Base-by-base conservation (phyloP, 495 filamentous ascomycete genomes). In the Thermothielavioides terrestris region DNA sequence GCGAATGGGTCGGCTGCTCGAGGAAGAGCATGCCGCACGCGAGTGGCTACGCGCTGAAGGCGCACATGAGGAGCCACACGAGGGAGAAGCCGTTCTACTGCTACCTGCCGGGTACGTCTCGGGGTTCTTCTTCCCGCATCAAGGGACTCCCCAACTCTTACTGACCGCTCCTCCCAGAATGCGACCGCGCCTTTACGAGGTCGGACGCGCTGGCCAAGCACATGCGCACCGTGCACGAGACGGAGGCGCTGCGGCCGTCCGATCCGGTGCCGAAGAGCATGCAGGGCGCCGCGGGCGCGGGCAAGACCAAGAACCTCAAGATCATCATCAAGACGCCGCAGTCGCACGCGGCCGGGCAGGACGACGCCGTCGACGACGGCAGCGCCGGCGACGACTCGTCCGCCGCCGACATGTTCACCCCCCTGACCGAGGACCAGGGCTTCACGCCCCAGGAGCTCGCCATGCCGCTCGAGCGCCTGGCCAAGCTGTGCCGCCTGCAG, bases 41-140 rank as follows among this genome's bases (percentile, higher is more conserved):
- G 5, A 94, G 88, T 58, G 94, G 86, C 10, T 98, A 98, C 69
- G 92, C 92, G 12, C 71, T 98, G 52, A 85, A 89, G 61, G 92
- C 94, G 21, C 92, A 98, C 68, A 96, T 97, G 89, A 70, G 92
- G 63, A 95, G 88, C 61, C 92, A 98, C 69, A 98, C 92, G 1
- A 80, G 89, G 64, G 94, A 98, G 72, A 98, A 98, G 68, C 92
- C 92, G 0, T 98, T 97, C 59, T 97, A 94, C 66, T 98, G 92
- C 67, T 84, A 84, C 12, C 67, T 98, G 20, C 92, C 92, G 34
- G 92, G 92, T 95, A 77, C 49, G 71, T 53, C 31, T 12, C 47
- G 12, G 4, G 27, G 20, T 40, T 21, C 25, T 31, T 37, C 23
- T 17, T 11, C 26, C 28, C 32, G 18, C n/a, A 23, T 47, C 3